Base-by-base conservation (phyloP, 495 filamentous ascomycete species). In the Penicillium desertorum region DNA sequence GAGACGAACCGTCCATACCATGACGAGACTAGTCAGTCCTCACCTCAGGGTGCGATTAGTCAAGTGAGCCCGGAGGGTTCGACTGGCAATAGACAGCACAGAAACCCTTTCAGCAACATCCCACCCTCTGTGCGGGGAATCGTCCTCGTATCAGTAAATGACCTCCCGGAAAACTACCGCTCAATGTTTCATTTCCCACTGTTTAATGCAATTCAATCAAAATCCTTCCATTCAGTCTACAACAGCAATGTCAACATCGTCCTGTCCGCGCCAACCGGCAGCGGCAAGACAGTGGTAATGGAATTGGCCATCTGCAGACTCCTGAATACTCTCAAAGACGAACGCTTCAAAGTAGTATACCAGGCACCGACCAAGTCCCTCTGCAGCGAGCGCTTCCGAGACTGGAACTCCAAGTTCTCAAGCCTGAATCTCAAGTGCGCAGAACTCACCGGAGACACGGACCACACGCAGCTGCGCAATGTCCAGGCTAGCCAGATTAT, bases 301-400 rank as follows among this genome's bases (percentile, higher is more conserved):
- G 94, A 98, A 68, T 78, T 98, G 22, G 93, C 94, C 3, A 93
- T 98, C 49, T 97, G 92, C 73, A 85, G 84, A 59, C 75, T 96
- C 7, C 80, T 89, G 11, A 80, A 82, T 42, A 76, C 71, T 14
- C 75, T 84, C 50, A 79, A 79, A 48, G 84, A 80, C 49, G 84
- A 87, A 51, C 81, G 86, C 36, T 95, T 87, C 81, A 98, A 98
- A 75, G 88, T 97, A 54, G 83, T 98, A 9, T 98, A 98, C 60
- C 91, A 94, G 75, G 94, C 94, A 8, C 94, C 94, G 0, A 97
- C 90, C 0, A 98, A 96, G 60, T 89, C 94, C 1, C 82, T 98
- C 3, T 98, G 94, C 63, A 81, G 90, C 0, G 94, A 98, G 71
- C 77, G 89, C 44, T 80, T 82, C 20, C 77, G 84, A 36, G 94